Conservation (phyloP, 2,329 filamentous ascomycete species). For the Biscogniauxia sp. region DNA sequence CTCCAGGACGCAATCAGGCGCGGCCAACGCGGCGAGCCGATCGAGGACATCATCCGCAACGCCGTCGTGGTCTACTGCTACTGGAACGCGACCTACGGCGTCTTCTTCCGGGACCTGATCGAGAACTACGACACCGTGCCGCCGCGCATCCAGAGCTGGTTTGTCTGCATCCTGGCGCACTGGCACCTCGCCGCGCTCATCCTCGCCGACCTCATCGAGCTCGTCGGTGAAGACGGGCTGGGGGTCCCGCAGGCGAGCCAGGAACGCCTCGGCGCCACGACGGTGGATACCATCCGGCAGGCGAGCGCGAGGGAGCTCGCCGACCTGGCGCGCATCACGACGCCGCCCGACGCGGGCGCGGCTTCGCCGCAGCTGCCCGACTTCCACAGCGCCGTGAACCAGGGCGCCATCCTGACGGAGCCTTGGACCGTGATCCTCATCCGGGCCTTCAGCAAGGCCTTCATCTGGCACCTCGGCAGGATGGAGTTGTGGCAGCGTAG, state of each 20-base stretch:
- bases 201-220: conserved; percentile 48
- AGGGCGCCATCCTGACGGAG: conserved; percentile 57
- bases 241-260: conserved; percentile 16
- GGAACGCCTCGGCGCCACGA: conserved; percentile 28
- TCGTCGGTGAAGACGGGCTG: conserved; percentile 4
- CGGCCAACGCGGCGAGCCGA: conserved; percentile 31
- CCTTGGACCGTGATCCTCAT: conserved; percentile 52
- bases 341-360: conserved; percentile 29
- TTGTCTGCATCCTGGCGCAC: conserved; percentile 54
- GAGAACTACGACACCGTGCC: conserved; percentile 49
- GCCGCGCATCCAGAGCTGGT: conserved; percentile 57
- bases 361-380: conserved; percentile 34
- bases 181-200: conserved; percentile 57
- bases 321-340: conserved; percentile 47
- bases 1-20: conserved; percentile 51
- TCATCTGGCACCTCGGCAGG: conserved; percentile 36
- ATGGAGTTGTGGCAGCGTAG: conserved; percentile 30
- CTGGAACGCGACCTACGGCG: conserved; percentile 52
- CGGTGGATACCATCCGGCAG: conserved; percentile 40
- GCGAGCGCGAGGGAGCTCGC: conserved; percentile 45
- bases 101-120: conserved; percentile 52
- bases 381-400: conserved; percentile 52
- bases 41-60: conserved; percentile 49
- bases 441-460: conserved; percentile 50
- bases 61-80: conserved; percentile 51